phyloP scores from a whole-genome alignment of 176 grass and related monocot genomes.

The Triticum timopheevii region DNA sequence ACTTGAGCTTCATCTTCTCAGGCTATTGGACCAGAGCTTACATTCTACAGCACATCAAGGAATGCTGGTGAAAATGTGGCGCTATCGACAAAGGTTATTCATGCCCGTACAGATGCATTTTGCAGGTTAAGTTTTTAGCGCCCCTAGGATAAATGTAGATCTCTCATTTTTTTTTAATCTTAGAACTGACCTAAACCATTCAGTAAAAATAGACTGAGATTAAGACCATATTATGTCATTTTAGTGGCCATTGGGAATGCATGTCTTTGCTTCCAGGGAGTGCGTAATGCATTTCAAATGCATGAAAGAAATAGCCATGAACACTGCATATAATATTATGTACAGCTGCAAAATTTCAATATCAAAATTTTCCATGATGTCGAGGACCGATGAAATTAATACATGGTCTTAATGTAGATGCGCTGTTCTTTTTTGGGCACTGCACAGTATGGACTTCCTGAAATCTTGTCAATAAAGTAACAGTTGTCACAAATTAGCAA shows the following conservation, averaged over 20 bases:
- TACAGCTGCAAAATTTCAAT: background rate
- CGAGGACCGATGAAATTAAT: background rate
- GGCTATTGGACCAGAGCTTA: constrained; percentile 98
- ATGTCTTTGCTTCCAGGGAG: background rate
- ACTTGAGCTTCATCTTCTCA: constrained; percentile 31
- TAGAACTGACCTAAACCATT: constrained; percentile 6
- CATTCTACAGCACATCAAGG: constrained; percentile 90
- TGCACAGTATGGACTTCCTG: background rate
- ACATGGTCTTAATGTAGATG: constrained; percentile 8
- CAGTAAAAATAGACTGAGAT: constrained; percentile 5
- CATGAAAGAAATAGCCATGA: background rate
- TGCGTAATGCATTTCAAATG: background rate
- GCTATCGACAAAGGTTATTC: constrained; percentile 89
- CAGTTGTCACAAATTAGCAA: background rate
- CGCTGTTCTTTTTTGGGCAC: background rate
- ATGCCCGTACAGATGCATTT: constrained; percentile 88
- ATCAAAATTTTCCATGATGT: background rate
- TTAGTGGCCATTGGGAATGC: background rate
- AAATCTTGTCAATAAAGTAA: background rate
- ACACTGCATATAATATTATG: background rate
- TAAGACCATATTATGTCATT: background rate
- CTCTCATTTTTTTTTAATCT: constrained; percentile 7
- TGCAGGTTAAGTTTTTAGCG: constrained; percentile 59
- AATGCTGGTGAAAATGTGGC: constrained; percentile 61
- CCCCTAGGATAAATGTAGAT: constrained; percentile 12